Percentiles rank a stretch among this genome's conserved stretches.
phyloP scores from a whole-genome alignment of 257 asterid genomes.

The Capsicum pubescens region DNA sequence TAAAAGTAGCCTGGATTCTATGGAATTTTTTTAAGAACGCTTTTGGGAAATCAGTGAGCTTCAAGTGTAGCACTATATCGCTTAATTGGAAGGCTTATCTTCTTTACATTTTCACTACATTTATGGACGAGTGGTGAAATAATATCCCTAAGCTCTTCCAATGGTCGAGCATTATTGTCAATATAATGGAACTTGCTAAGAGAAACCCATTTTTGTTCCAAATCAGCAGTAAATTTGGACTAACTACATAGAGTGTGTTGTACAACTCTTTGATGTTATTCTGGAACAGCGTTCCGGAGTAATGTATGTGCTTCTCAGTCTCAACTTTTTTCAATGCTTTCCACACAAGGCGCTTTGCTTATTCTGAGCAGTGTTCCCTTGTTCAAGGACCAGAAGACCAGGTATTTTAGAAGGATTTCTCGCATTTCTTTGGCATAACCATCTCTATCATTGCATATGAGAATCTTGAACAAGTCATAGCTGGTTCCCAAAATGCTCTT shows the following conservation, averaged over 20 bases:
- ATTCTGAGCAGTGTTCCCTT: slow-evolving; percentile 81
- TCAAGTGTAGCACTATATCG: slow-evolving; percentile 51
- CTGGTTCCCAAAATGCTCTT: slow-evolving; percentile 59
- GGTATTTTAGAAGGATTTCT: slow-evolving; percentile 61
- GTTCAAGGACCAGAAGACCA: slow-evolving; percentile 65
- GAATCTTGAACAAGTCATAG: slow-evolving; percentile 56
- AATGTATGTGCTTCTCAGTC: slow-evolving; percentile 45
- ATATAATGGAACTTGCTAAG: slow-evolving; percentile 47
- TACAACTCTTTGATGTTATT: too few species aligned
- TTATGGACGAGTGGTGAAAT: slow-evolving; percentile 68
- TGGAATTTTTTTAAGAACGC: slow-evolving; percentile 33
- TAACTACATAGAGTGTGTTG: too few species aligned
- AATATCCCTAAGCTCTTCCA: slow-evolving; percentile 51
- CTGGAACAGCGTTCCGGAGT: too few species aligned
- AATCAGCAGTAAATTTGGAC: slow-evolving; percentile 32
- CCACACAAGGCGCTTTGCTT: slow-evolving; percentile 54
- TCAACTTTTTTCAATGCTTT: slow-evolving; percentile 52
- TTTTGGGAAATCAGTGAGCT: slow-evolving; percentile 58
- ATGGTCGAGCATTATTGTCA: slow-evolving; percentile 32
- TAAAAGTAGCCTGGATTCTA: slow-evolving; percentile 33
- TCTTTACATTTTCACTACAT: slow-evolving; percentile 58
- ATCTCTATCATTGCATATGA: slow-evolving; percentile 43
- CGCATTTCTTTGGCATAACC: slow-evolving; percentile 30
- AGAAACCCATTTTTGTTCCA: slow-evolving; percentile 41
- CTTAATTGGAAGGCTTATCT: slow-evolving; percentile 59